phyloP scores from a whole-genome alignment of 176 grass and related monocot species.

The Oryza glumipatula region DNA sequence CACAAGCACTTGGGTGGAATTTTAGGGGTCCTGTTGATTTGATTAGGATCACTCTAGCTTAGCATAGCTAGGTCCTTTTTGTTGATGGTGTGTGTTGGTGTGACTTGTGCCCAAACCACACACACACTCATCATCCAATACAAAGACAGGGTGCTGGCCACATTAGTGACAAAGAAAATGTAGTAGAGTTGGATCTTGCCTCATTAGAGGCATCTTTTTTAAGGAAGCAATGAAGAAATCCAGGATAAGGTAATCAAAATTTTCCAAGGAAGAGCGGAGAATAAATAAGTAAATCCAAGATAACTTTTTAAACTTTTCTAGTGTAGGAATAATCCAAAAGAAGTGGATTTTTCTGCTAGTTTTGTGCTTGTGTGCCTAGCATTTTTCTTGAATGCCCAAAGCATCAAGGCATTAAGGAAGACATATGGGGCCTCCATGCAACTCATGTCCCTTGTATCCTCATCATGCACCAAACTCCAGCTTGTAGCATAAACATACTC shows the following conservation, averaged over 20 bases:
- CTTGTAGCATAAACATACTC: conserved; percentile 39
- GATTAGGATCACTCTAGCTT: conserved; percentile 40
- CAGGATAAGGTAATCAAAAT: conserved; percentile 44
- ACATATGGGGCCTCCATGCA: conserved; percentile 72
- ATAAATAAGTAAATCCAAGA: background rate
- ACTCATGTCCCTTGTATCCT: conserved; percentile 60
- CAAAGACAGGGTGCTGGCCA: conserved; percentile 55
- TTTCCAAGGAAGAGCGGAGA: conserved; percentile 24
- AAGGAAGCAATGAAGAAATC: conserved; percentile 50
- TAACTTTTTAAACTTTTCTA: conserved; percentile 16
- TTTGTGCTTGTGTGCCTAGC: conserved; percentile 43
- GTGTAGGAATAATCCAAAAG: conserved; percentile 21
- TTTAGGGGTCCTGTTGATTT: conserved; percentile 28
- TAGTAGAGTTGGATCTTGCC: conserved; percentile 33
- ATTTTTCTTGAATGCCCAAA: conserved; percentile 37
- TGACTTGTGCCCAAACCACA: conserved; percentile 47
- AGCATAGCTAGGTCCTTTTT: conserved; percentile 11
- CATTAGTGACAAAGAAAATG: conserved; percentile 56
- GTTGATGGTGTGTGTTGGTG: conserved; percentile 41
- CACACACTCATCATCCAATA: conserved; percentile 49
- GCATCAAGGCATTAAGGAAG: conserved; percentile 49
- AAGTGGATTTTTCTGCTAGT: conserved; percentile 30
- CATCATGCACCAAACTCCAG: conserved; percentile 70
- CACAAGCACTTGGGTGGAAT: conserved; percentile 19
- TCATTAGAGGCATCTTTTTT: conserved; percentile 45